Conservation (phyloP, 1,284 basidiomycete genomes). For the Ustilago tritici region DNA sequence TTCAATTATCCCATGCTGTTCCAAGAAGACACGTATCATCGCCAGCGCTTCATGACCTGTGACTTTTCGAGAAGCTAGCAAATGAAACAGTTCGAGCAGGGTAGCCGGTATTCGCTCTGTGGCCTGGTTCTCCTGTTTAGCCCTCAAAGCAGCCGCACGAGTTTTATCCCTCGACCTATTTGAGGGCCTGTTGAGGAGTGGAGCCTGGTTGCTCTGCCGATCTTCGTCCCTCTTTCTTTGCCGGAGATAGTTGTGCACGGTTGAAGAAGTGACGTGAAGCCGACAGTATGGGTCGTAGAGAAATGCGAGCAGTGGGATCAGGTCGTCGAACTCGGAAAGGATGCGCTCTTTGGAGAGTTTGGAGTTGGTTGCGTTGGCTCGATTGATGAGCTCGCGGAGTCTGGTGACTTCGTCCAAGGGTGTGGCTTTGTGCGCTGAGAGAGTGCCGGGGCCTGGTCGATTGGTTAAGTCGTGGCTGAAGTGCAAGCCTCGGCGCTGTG, state of each 20-base stretch:
- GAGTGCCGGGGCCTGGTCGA: constrained; percentile 11
- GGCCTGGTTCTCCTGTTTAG: constrained; percentile 26
- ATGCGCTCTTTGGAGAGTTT: constrained; percentile 42
- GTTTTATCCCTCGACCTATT: constrained; percentile 21
- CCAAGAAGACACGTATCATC: constrained; percentile 39
- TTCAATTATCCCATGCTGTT: constrained; percentile 42
- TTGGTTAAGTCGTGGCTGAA: constrained; percentile 14
- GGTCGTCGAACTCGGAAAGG: constrained; percentile 37
- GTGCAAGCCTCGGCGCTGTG: constrained; percentile 14
- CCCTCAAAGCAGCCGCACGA: constrained; percentile 25
- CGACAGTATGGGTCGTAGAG: constrained; percentile 49
- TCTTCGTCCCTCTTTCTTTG: constrained; percentile 30
- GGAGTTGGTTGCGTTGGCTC: constrained; percentile 47
- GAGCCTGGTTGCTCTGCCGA: constrained; percentile 45
- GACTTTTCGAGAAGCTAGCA: constrained; percentile 30
- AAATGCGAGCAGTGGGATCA: constrained; percentile 36
- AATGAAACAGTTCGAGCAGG: constrained; percentile 38
- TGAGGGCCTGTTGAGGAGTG: constrained; percentile 30
- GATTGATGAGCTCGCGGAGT: constrained; percentile 45
- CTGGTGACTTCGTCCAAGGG: constrained; percentile 48
- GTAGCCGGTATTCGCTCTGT: constrained; percentile 20
- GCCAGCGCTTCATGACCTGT: constrained; percentile 47
- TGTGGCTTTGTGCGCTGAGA: constrained; percentile 12
- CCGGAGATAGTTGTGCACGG: constrained; percentile 31
- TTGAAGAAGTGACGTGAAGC: constrained; percentile 39